phyloP scores from a whole-genome alignment of 345 rosid genomes.

The Lepidium aucheri region DNA sequence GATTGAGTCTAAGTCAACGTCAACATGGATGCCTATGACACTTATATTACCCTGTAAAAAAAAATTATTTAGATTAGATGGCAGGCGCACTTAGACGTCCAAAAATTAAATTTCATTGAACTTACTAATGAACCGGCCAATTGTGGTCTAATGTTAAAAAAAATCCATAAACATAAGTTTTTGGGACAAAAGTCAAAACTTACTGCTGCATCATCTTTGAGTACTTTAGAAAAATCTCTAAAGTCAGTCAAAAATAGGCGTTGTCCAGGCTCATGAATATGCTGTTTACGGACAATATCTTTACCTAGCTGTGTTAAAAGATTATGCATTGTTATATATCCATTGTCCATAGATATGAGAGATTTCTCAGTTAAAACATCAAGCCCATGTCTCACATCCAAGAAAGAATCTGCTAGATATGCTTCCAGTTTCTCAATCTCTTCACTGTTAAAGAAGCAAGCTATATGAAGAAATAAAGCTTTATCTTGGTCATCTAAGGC shows the following conservation, averaged over 20 bases:
- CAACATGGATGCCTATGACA: background rate
- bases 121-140: too few species aligned
- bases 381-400: background rate
- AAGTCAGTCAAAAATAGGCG: background rate
- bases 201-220: background rate
- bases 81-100: too few species aligned
- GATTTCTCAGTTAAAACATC: background rate
- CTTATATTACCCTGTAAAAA: background rate
- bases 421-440: background rate
- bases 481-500: slow-evolving; percentile 9
- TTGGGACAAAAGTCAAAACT: background rate
- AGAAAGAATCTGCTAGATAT: background rate
- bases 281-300: background rate
- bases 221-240: background rate
- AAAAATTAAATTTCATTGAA: too few species aligned
- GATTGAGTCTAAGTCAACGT: too few species aligned
- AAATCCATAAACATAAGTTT: background rate
- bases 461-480: slow-evolving; percentile 28
- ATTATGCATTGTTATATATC: too few species aligned
- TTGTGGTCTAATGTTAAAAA: too few species aligned
- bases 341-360: too few species aligned
- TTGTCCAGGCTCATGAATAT: background rate
- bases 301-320: background rate
- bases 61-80: too few species aligned
- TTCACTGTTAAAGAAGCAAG: background rate